phyloP scores from a whole-genome alignment of 2,329 filamentous ascomycete genomes.

The Diplodia seriata region DNA sequence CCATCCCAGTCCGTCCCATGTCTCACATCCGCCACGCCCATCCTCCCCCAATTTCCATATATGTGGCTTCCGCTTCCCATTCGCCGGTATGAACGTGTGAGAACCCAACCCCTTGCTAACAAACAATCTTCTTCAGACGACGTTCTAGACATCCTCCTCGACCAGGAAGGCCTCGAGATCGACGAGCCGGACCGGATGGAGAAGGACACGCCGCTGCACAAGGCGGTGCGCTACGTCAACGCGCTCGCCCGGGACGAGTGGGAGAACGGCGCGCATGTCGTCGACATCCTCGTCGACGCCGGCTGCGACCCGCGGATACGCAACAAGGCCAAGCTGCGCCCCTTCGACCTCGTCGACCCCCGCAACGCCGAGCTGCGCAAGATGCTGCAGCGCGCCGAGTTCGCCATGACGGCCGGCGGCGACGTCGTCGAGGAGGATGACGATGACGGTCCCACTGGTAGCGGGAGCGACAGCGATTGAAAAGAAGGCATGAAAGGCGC shows the following conservation, averaged over 20 bases:
- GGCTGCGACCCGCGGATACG: constrained; percentile 68
- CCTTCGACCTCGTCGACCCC: constrained; percentile 76
- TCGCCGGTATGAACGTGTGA: too few species aligned
- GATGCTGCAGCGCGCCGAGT: constrained; percentile 74
- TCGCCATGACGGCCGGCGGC: constrained; percentile 58
- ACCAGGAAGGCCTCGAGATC: constrained; percentile 85
- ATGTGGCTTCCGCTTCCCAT: background rate
- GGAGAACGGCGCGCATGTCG: constrained; percentile 67
- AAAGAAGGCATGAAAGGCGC: background rate
- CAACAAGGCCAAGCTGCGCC: constrained; percentile 77
- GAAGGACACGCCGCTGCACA: constrained; percentile 80
- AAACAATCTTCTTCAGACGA: constrained; percentile 63
- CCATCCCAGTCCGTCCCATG: background rate
- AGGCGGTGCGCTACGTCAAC: constrained; percentile 79
- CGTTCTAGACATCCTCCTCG: constrained; percentile 79
- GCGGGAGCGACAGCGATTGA: constrained; percentile 57
- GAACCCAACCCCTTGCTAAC: too few species aligned
- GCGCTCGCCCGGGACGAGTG: constrained; percentile 67
- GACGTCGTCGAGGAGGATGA: constrained; percentile 60
- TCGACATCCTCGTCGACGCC: constrained; percentile 83
- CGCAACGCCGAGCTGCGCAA: constrained; percentile 67
- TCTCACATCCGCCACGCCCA: background rate
- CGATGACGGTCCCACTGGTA: constrained; percentile 52
- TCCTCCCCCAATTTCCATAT: background rate
- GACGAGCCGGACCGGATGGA: constrained; percentile 76